These are phyloP conservation scores for Blastobotrys terrestris DNA, from an alignment of 805 yeast species.

Conservation along the genomic window DNA sequence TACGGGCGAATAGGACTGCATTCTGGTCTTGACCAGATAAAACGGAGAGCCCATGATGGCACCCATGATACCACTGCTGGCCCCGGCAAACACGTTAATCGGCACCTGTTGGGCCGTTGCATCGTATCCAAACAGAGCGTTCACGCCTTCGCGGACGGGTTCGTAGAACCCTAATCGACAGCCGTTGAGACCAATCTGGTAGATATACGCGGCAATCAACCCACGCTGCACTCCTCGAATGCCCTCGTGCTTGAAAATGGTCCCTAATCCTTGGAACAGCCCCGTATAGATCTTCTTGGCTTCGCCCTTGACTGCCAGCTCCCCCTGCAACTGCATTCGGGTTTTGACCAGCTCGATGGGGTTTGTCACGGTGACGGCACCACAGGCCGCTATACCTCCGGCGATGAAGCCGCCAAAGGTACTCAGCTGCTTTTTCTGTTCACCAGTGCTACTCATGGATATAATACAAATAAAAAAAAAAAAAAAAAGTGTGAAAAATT, in stretches of 20 bases:
- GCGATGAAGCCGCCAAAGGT: constrained; percentile 79
- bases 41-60: constrained; percentile 88
- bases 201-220: constrained; percentile 77
- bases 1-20: constrained; percentile 80
- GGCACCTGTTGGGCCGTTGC: constrained; percentile 42
- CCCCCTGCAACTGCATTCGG: constrained; percentile 95
- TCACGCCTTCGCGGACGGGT: constrained; percentile 62
- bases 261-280: constrained; percentile 74
- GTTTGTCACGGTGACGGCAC: constrained; percentile 94
- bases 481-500: neutral
- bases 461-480: too few relatives aligned
- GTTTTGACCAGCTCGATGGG: constrained; percentile 94
- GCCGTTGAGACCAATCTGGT: constrained; percentile 89
- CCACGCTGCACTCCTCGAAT: constrained; percentile 86
- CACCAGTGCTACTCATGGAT: neutral
- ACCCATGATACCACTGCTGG: constrained; percentile 80
- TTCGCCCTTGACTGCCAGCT: constrained; percentile 49
- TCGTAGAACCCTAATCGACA: constrained; percentile 93
- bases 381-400: constrained; percentile 93
- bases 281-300: constrained; percentile 62
- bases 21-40: constrained; percentile 87
- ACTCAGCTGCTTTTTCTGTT: constrained; percentile 16
- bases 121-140: constrained; percentile 48
- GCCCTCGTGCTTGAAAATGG: constrained; percentile 77
- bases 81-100: constrained; percentile 76